A percentile compares a stretch with the other conserved stretches of the same genome.
Evolutionary conservation across 1,139 yeast genomes (phyloP).

Genomic region (Suhomyces taliae): DNA sequence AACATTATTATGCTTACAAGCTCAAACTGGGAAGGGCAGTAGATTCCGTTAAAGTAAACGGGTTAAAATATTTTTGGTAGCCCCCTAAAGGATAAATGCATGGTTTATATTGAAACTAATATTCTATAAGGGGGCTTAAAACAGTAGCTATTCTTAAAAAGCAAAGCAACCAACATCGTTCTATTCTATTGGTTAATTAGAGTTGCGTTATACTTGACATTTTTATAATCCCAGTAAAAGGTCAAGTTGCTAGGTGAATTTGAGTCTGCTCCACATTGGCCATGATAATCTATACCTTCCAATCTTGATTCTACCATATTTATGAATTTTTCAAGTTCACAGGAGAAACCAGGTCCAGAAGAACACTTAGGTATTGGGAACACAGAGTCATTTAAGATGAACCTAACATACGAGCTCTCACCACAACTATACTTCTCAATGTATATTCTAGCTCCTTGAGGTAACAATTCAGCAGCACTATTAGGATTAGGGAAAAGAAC

Average conservation of each 20-base stretch:
- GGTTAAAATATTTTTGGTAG: too few species aligned
- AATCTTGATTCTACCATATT: slow-evolving; percentile 26
- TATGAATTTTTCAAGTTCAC: slow-evolving; percentile 45
- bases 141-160: too few species aligned
- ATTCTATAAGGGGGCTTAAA: too few species aligned
- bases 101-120: too few species aligned
- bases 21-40: too few species aligned
- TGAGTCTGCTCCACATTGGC: slow-evolving; percentile 28
- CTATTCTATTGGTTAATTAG: slow-evolving; percentile 2
- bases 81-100: too few species aligned
- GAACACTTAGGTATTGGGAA: slow-evolving; percentile 52
- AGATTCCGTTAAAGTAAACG: too few species aligned
- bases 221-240: slow-evolving; percentile 16
- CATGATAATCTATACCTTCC: slow-evolving; percentile 27
- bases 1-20: too few species aligned
- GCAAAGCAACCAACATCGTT: neutral
- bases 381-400: slow-evolving; percentile 57
- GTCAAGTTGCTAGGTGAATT: slow-evolving; percentile 13
- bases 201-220: slow-evolving; percentile 7
- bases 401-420: slow-evolving; percentile 44
- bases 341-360: slow-evolving; percentile 59
- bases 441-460: slow-evolving; percentile 56
- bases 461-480: slow-evolving; percentile 48
- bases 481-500: slow-evolving; percentile 43
- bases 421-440: slow-evolving; percentile 49